Conservation (phyloP, 768 basidiomycete genomes). For the Phlebiopsis flavidoalba region DNA sequence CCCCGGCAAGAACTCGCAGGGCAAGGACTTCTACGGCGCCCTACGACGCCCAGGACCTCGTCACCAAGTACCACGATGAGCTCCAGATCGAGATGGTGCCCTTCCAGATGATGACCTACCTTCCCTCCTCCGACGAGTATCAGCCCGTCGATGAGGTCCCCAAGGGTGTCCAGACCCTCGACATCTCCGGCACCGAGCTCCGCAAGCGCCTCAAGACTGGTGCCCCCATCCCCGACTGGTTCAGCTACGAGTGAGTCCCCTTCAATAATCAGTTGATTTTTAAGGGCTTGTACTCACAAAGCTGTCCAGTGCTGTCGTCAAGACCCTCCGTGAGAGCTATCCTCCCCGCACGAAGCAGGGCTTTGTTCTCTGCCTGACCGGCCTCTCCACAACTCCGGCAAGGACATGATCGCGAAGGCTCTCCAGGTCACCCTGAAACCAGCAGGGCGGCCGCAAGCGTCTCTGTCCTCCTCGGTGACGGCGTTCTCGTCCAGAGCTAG, state of each 20-base stretch:
- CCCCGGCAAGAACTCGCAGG: conserved; percentile 96
- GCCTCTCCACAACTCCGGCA: conserved; percentile 91
- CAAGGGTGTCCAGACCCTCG: conserved; percentile 86
- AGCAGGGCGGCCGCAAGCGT: conserved; percentile 96
- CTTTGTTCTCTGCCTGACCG: conserved; percentile 11
- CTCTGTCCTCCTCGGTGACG: conserved; percentile 87
- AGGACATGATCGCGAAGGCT: conserved; percentile 87
- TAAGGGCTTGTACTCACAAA: neutral
- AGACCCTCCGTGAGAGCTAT: conserved; percentile 92
- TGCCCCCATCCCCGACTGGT: conserved; percentile 96
- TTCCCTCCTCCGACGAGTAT: conserved; percentile 94
- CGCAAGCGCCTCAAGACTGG: conserved; percentile 85
- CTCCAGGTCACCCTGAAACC: conserved; percentile 90
- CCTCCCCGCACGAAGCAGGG: conserved; percentile 94
- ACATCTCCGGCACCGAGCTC: conserved; percentile 98
- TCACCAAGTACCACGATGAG: conserved; percentile 87
- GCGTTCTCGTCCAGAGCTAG: conserved; percentile 70
- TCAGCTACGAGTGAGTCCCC: conserved; percentile 83
- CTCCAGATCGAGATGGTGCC: conserved; percentile 97
- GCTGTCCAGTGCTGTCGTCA: conserved; percentile 71
- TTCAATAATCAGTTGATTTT: neutral
- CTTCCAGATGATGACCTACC: conserved; percentile 94
- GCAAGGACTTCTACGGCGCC: conserved; percentile 95
- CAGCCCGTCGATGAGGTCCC: conserved; percentile 95
- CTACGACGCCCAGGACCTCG: conserved; percentile 92